Percentiles rank a stretch among this genome's conserved stretches.
These are phyloP conservation scores for Ceriops tagal DNA, from an alignment of 345 rosid species.

Conservation along the genomic window DNA sequence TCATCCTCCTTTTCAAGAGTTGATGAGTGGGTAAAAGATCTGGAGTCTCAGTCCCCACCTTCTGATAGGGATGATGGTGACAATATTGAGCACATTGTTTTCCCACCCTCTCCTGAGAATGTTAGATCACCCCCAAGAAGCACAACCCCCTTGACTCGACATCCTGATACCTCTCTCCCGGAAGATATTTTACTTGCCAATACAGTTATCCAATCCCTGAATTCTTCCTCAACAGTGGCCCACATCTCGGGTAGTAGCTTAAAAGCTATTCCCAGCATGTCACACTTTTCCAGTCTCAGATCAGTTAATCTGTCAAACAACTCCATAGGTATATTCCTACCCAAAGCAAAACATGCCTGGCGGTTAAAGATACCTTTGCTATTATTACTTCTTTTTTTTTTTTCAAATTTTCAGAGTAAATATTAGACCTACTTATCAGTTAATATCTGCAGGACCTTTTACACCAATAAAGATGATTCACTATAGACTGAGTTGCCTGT, in stretches of 20 bases:
- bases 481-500: neutral
- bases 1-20: conserved; percentile 69
- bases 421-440: neutral
- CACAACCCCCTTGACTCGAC: conserved; percentile 22
- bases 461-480: no score
- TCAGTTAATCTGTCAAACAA: conserved; percentile 79
- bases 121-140: conserved; percentile 36
- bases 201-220: conserved; percentile 64
- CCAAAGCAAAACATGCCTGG: neutral
- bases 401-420: no score
- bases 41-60: conserved; percentile 33
- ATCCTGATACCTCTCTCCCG: conserved; percentile 38
- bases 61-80: conserved; percentile 26
- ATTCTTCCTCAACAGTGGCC: conserved; percentile 79
- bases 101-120: conserved; percentile 50
- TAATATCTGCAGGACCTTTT: neutral
- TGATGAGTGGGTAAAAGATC: conserved; percentile 77
- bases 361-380: neutral
- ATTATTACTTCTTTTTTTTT: neutral
- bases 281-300: conserved; percentile 70
- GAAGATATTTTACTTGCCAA: conserved; percentile 75
- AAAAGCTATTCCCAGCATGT: conserved; percentile 69
- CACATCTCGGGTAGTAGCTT: conserved; percentile 72
- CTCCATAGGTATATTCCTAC: conserved; percentile 55
- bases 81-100: conserved; percentile 28